phyloP scores from a whole-genome alignment of 2,329 filamentous ascomycete genomes.

The Colletotrichum melonis region DNA sequence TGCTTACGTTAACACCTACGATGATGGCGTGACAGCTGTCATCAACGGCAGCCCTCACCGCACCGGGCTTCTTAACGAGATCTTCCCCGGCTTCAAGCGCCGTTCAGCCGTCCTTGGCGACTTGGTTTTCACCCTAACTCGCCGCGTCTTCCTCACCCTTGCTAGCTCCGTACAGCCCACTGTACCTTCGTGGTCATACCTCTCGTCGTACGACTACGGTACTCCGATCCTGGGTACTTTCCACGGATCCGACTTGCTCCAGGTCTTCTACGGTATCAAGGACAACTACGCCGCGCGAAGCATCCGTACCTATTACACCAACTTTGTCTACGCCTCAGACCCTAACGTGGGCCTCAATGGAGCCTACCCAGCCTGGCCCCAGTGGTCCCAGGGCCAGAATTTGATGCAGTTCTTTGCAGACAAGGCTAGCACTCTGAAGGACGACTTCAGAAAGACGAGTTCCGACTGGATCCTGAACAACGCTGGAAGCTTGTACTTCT shows the following conservation, averaged over 20 bases:
- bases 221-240: constrained; percentile 81
- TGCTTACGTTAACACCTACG: constrained; percentile 65
- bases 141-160: constrained; percentile 56
- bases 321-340: constrained; percentile 77
- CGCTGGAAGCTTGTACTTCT: constrained; percentile 1
- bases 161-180: constrained; percentile 55
- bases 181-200: constrained; percentile 79
- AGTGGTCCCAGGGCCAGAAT: constrained; percentile 57
- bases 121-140: constrained; percentile 60
- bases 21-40: constrained; percentile 57
- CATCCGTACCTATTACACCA: constrained; percentile 73
- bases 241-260: constrained; percentile 77
- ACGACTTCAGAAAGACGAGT: constrained; percentile 51
- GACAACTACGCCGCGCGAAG: constrained; percentile 44
- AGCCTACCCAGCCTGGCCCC: constrained; percentile 52
- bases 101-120: constrained; percentile 74
- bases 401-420: constrained; percentile 60
- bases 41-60: constrained; percentile 70
- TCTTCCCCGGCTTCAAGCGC: constrained; percentile 74
- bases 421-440: constrained; percentile 45
- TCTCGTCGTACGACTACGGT: constrained; percentile 77
- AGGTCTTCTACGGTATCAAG: constrained; percentile 66
- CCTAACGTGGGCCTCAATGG: constrained; percentile 69
- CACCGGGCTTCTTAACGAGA: constrained; percentile 67
- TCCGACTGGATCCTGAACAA: constrained; percentile 41